phyloP scores from a whole-genome alignment of 768 basidiomycete genomes.

The Tephrocybe sp. region DNA sequence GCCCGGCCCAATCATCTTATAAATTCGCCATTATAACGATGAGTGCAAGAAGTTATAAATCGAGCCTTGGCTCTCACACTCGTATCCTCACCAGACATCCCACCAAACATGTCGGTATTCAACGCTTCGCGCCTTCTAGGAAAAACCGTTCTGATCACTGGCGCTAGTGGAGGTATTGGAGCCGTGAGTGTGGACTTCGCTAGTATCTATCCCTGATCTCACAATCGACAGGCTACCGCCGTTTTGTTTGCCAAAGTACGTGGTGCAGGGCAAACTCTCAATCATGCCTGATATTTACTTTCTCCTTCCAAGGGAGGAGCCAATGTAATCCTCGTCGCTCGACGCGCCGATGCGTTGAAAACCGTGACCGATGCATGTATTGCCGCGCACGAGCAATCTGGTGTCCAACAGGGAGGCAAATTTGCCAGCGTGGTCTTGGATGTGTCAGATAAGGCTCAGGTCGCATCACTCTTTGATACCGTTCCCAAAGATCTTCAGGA shows the following conservation, averaged over 20 bases:
- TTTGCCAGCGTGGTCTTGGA: constrained; percentile 76
- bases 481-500: constrained; percentile 68
- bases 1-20: too few species aligned
- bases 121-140: constrained; percentile 76
- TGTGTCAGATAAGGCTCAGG: constrained; percentile 73
- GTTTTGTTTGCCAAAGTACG: constrained; percentile 86
- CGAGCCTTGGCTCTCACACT: background rate
- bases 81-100: background rate
- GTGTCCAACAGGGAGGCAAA: constrained; percentile 73
- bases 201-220: background rate
- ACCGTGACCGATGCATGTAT: constrained; percentile 67
- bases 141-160: constrained; percentile 87
- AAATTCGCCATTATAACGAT: too few species aligned
- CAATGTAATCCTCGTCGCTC: constrained; percentile 83
- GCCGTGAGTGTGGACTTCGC: constrained; percentile 52
- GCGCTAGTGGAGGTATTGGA: constrained; percentile 89
- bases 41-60: too few species aligned
- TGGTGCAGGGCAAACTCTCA: background rate
- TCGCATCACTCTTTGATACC: constrained; percentile 68
- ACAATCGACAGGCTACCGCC: constrained; percentile 68
- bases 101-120: constrained; percentile 68
- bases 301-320: constrained; percentile 64
- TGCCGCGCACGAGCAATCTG: constrained; percentile 71
- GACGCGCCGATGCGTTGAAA: constrained; percentile 71
- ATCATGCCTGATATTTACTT: background rate